These are phyloP conservation scores for Stygiomarasmius scandens DNA, from an alignment of 1,284 basidiomycete species.

Conservation along the genomic window DNA sequence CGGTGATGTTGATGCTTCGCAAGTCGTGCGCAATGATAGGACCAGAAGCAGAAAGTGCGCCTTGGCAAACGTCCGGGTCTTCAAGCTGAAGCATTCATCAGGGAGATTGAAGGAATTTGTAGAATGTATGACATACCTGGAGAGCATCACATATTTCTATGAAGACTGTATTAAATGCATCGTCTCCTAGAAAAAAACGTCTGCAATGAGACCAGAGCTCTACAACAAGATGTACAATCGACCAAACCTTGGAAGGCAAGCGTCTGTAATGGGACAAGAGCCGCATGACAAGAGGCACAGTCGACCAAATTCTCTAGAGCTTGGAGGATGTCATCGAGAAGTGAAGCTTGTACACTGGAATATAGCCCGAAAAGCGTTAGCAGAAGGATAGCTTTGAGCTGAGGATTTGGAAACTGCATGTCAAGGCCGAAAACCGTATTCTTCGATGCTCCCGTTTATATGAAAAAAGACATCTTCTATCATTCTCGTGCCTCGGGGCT, in stretches of 20 bases:
- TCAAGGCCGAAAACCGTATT: too few species aligned
- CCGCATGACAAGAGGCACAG: constrained; percentile 9
- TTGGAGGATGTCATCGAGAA: constrained; percentile 3
- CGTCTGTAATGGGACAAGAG: constrained; percentile 11
- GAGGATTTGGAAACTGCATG: not conserved
- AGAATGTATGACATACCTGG: constrained; percentile 1
- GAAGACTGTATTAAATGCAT: constrained; percentile 9
- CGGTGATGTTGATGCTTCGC: constrained; percentile 47
- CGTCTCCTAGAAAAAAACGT: constrained; percentile 8
- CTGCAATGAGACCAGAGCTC: constrained; percentile 11
- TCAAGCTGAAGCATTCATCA: constrained; percentile 3
- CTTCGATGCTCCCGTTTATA: too few species aligned
- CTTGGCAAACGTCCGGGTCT: constrained; percentile 53
- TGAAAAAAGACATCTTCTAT: too few species aligned
- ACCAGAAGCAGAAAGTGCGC: constrained; percentile 50
- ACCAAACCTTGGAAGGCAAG: constrained; percentile 7
- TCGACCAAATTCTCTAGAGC: constrained; percentile 11
- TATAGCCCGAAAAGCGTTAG: not conserved
- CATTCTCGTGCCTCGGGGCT: too few species aligned
- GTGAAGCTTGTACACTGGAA: not conserved
- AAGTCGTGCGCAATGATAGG: constrained; percentile 62
- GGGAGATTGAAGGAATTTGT: not conserved
- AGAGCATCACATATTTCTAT: constrained; percentile 10
- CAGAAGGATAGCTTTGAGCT: not conserved
- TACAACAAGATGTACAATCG: constrained; percentile 14